Percentiles rank a stretch among this genome's conserved stretches.
These are phyloP conservation scores for Rhizopus delemar DNA, from an alignment of 371 early-diverging fungal genomes.

Conservation along the genomic window DNA sequence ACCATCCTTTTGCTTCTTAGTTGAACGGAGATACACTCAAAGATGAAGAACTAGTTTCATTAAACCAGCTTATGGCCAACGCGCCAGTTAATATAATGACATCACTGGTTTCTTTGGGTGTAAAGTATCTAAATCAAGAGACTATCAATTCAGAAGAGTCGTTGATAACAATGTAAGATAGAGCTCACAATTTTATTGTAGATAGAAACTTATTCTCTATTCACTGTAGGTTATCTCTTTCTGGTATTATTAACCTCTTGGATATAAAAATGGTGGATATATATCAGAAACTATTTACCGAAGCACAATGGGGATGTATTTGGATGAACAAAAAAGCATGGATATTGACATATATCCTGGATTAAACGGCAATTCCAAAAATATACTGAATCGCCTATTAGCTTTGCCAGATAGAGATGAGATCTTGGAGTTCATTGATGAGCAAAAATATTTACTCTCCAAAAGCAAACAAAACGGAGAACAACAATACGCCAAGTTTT, in stretches of 20 bases:
- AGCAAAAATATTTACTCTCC: constrained; percentile 13
- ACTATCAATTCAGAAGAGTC: too few relatives aligned
- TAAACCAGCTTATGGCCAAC: too few relatives aligned
- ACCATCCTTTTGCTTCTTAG: too few relatives aligned
- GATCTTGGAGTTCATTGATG: constrained; percentile 14
- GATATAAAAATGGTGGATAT: not conserved
- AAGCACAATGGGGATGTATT: not conserved
- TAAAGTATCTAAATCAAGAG: too few relatives aligned
- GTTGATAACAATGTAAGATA: too few relatives aligned
- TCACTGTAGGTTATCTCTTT: constrained; percentile 6
- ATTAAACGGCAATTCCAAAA: constrained; percentile 13
- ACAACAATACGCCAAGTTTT: constrained; percentile 11
- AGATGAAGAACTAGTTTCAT: too few relatives aligned
- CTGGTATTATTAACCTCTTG: constrained; percentile 4
- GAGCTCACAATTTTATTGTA: too few relatives aligned
- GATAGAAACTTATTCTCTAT: too few relatives aligned
- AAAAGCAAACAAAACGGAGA: constrained; percentile 12
- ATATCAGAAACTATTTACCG: constrained; percentile 1
- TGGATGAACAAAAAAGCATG: constrained; percentile 18
- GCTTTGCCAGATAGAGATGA: constrained; percentile 13
- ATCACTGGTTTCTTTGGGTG: too few relatives aligned
- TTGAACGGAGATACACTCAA: too few relatives aligned
- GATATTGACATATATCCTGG: constrained; percentile 14
- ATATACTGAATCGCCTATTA: constrained; percentile 19
- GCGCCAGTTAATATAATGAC: too few relatives aligned